Conservation (phyloP, 2,329 filamentous ascomycete genomes). For the Sporothrix variecibatus region DNA sequence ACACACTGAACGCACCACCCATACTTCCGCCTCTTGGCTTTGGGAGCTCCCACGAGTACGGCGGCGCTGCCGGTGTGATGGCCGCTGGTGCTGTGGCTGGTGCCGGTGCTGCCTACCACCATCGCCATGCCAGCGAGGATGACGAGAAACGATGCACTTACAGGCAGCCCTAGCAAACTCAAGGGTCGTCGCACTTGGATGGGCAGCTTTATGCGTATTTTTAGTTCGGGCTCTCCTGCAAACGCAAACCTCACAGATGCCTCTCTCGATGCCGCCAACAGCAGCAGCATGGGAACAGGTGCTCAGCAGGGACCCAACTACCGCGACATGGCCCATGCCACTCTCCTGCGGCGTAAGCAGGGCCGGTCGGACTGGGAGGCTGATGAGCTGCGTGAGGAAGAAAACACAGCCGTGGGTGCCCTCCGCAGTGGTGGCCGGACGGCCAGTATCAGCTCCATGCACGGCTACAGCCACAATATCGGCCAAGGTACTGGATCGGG, state of each 20-base stretch:
- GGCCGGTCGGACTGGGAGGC: slow-evolving; percentile 57
- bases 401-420: slow-evolving; percentile 29
- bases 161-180: slow-evolving; percentile 59
- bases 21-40: not conserved
- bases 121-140: slow-evolving; percentile 30
- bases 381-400: slow-evolving; percentile 56
- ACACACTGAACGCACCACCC: slow-evolving; percentile 8
- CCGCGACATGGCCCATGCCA: slow-evolving; percentile 45
- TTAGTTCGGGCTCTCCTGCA: slow-evolving; percentile 41
- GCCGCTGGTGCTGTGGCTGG: not conserved
- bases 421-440: slow-evolving; percentile 26
- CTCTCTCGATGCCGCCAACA: not conserved
- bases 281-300: slow-evolving; percentile 32
- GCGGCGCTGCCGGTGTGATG: slow-evolving; percentile 19
- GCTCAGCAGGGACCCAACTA: slow-evolving; percentile 26
- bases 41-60: slow-evolving; percentile 3
- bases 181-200: slow-evolving; percentile 65
- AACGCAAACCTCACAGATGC: not conserved
- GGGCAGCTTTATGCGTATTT: slow-evolving; percentile 66
- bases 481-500: not conserved
- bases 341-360: slow-evolving; percentile 55
- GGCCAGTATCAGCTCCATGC: slow-evolving; percentile 18
- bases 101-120: not conserved
- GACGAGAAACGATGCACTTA: slow-evolving; percentile 37
- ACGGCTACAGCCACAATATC: slow-evolving; percentile 17